phyloP scores from a whole-genome alignment of 331 rosid species.

The Rosa hybrid region DNA sequence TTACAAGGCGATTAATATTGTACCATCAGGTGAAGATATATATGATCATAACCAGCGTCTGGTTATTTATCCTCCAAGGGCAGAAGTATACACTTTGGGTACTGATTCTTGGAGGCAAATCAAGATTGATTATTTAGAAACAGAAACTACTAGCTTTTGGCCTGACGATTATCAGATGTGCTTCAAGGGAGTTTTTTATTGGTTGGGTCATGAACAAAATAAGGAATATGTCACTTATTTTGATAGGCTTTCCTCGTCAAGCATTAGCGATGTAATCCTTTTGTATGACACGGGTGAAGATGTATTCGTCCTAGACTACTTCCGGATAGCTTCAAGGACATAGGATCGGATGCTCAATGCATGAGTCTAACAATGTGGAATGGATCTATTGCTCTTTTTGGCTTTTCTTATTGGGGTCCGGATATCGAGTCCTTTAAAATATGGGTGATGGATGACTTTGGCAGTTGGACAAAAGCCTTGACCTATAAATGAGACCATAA shows the following conservation, averaged over 20 bases:
- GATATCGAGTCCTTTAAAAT: not conserved
- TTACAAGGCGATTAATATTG: not conserved
- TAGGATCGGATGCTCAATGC: not conserved
- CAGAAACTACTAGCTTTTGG: not conserved
- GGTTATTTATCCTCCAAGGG: not conserved
- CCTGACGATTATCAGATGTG: not conserved
- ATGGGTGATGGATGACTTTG: not conserved
- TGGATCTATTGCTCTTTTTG: not conserved
- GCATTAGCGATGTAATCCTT: not conserved
- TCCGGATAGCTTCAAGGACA: not conserved
- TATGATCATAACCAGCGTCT: not conserved
- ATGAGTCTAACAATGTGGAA: not conserved
- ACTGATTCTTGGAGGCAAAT: constrained; percentile 2
- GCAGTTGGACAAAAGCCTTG: not conserved
- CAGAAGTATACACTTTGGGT: not conserved
- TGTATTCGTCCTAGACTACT: not conserved
- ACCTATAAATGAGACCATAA: not conserved
- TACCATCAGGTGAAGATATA: not conserved
- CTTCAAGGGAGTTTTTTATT: not conserved
- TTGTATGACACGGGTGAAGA: not conserved
- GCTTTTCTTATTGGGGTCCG: not conserved
- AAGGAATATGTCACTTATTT: not conserved
- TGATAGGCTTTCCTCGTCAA: not conserved
- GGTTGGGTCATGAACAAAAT: not conserved
- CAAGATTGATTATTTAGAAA: not conserved